Evolutionary conservation across 768 basidiomycete genomes (phyloP), one percentile per base, ranked within the genome.

Genomic region (Agrocybe pediades): DNA sequence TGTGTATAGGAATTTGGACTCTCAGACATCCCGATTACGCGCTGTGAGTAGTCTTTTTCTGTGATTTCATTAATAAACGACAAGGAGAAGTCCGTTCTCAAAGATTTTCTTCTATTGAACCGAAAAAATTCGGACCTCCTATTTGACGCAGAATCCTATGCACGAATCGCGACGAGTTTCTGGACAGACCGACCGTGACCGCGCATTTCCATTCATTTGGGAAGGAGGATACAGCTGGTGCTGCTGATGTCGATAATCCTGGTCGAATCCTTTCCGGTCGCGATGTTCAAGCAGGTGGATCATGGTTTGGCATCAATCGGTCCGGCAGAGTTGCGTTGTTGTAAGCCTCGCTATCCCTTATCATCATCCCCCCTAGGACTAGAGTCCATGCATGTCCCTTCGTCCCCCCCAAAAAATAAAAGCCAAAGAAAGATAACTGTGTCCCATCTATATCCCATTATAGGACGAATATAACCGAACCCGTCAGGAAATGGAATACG

Each of bases 391-490:
- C 8, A 7, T 7, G 7, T 48, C 36, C 30, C 42, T 13, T 41
- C 17, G 23, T n/a, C n/a, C n/a, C n/a, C n/a, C n/a, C n/a, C n/a
- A n/a, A n/a, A n/a, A n/a, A n/a, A n/a, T n/a, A n/a, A n/a, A n/a
- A 23, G 13, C 25, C 54, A n/a, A n/a, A 24, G 49, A 52, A 42
- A 40, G 45, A 57, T 51, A 50, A 58, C 46, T 24, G 43, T 39
- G 42, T 53, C 54, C 49, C n/a, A 54, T 57, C 36, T 49, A 26
- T 50, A 46, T 62, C 54, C 66, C 29, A 36, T n/a, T n/a, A 71
- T 48, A 92, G 90, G 66, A 94, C 92, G 17, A 93, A 94, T 73
- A 92, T 93, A 67, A 90, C 87, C 40, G 91, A 93, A 69, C 74
- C 81, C n/a, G 52, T 65, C 33, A 66, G 64, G 56, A 63, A 68